These are phyloP conservation scores for Bacidia rubella DNA, from an alignment of 495 filamentous ascomycete species.

Conservation along the genomic window DNA sequence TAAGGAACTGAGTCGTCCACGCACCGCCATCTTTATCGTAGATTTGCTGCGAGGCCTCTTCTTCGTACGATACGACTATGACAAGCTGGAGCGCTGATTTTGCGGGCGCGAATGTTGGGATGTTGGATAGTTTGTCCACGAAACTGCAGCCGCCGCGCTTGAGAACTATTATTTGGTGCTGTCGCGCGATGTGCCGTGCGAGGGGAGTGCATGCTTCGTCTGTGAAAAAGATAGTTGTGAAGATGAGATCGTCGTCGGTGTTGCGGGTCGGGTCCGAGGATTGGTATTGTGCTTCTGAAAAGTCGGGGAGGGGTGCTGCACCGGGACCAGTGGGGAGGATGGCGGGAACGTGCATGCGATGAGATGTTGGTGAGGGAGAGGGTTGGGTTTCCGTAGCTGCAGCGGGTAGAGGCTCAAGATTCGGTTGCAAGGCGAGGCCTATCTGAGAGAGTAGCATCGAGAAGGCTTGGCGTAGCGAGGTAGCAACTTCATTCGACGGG, in stretches of 20 bases:
- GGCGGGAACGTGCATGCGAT: constrained; percentile 45
- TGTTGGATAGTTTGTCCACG: constrained; percentile 65
- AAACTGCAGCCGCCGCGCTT: constrained; percentile 79
- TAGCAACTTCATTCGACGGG: constrained; percentile 13
- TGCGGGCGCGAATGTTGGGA: constrained; percentile 59
- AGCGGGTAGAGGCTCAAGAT: constrained; percentile 19
- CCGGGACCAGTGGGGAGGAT: constrained; percentile 62
- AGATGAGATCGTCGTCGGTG: constrained; percentile 39
- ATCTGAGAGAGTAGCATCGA: constrained; percentile 46
- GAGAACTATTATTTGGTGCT: constrained; percentile 71
- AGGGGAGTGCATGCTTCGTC: constrained; percentile 53
- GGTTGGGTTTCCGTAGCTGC: constrained; percentile 19
- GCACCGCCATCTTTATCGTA: background rate
- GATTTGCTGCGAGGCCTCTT: too few relatives aligned
- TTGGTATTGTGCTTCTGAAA: constrained; percentile 37
- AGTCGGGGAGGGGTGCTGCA: constrained; percentile 58
- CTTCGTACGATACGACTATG: constrained; percentile 60
- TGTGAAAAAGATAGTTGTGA: constrained; percentile 57
- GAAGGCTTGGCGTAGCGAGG: constrained; percentile 37
- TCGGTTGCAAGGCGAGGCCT: constrained; percentile 28
- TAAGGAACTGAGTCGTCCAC: constrained; percentile 20
- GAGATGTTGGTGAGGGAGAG: constrained; percentile 16
- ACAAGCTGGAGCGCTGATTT: constrained; percentile 58
- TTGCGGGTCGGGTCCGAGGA: constrained; percentile 28
- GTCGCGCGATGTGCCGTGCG: constrained; percentile 42